Base-by-base conservation (phyloP, 306 rosid species). In the Alnus rubra region DNA sequence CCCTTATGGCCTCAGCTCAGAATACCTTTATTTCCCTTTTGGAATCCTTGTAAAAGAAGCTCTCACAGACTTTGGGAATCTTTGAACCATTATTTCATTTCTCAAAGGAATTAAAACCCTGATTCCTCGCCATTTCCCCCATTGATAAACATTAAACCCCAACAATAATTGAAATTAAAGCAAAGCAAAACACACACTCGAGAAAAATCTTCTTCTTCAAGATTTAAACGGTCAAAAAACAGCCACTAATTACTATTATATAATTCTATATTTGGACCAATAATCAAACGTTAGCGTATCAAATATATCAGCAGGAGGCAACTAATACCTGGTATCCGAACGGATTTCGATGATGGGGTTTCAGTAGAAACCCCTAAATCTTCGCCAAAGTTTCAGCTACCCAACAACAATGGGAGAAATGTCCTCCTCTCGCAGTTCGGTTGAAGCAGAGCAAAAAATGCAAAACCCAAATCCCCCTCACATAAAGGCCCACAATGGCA, bases 321-420 rank as follows among this genome's bases (percentile, higher is more conserved):
- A 70, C 79, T 68, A 82, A 80, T 92, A 94, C 98, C 98, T 89
- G 89, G 85, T 37, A 18, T 77, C 56, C 47, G 69, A 9, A 54
- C n/a, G 7, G 63, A 67, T 30, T 19, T 37, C 51, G 67, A 50
- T 74, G 23, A 31, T 10, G 53, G 77, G 76, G 42, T 49, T 71
- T 49, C 64, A 69, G 77, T 30, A 3, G 78, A 51, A 74, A 78
- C 31, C 78, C 81, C 83, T 64, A 76, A 74, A 60, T 69, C 77
- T 54, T 42, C 48, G 59, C 44, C 55, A 39, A 51, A 68, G 48
- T 50, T 35, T 60, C 67, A 23, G 49, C 31, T 3, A 10, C 14
- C 50, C 64, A 18, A 74, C 65, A 45, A 15, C 76, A 59, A 75
- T 14, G 84, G 80, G 82, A 78, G 13, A 63, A 76, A 73, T 56